Evolutionary conservation across 352 stramenopile genomes (phyloP).

Genomic region (Nothophytophthora sp.): DNA sequence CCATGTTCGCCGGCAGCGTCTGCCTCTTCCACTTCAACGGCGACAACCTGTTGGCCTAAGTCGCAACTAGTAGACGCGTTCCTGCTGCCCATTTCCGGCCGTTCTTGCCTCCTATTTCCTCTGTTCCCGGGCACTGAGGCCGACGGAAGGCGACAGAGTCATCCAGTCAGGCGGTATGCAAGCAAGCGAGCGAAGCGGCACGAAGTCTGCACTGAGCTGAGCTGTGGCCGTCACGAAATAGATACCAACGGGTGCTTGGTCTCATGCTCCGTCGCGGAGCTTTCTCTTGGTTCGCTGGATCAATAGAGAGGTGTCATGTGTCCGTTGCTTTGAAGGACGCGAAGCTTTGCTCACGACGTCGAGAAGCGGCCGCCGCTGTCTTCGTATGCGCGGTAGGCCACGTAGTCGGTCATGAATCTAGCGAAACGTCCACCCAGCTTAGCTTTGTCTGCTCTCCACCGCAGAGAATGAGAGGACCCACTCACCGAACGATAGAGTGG

Average conservation of each 20-base stretch:
- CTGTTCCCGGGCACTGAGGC: constrained; percentile 13
- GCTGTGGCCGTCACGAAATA: constrained; percentile 24
- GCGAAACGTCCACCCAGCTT: too few species aligned
- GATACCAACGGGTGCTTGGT: constrained; percentile 28
- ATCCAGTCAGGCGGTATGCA: background rate
- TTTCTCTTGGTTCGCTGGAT: too few species aligned
- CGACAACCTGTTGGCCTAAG: constrained; percentile 74
- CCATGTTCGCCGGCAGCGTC: constrained; percentile 76
- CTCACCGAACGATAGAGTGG: constrained; percentile 46
- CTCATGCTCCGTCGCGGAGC: constrained; percentile 9
- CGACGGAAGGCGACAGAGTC: constrained; percentile 6
- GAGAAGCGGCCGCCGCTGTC: constrained; percentile 45
- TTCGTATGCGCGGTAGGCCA: constrained; percentile 59
- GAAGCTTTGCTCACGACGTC: background rate
- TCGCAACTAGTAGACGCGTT: background rate
- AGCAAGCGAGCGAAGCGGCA: constrained; percentile 9
- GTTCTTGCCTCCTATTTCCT: constrained; percentile 6
- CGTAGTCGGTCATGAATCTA: constrained; percentile 58
- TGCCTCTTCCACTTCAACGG: constrained; percentile 82
- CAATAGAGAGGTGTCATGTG: too few species aligned
- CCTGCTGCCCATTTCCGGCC: constrained; percentile 15
- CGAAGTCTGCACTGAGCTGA: constrained; percentile 2
- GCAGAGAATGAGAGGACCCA: background rate
- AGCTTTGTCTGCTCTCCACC: too few species aligned
- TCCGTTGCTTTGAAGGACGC: background rate